A percentile compares a stretch with the other conserved stretches of the same genome.
Evolutionary conservation across 306 rosid genomes (phyloP).

Genomic region (Cajanus cajan): DNA sequence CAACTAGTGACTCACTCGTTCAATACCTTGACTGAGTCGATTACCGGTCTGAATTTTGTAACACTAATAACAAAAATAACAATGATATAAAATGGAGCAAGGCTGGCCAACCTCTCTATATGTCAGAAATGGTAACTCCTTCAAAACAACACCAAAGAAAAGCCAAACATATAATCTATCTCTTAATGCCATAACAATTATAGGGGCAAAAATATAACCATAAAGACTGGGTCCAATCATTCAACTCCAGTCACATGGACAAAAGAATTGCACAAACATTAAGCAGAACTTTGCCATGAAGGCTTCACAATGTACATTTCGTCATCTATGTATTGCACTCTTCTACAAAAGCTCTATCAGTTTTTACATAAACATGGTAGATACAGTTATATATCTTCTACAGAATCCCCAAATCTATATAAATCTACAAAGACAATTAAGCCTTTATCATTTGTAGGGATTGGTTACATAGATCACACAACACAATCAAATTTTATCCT

Average conservation of each 20-base stretch:
- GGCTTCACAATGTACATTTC: neutral
- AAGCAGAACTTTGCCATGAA: neutral
- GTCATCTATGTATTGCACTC: neutral
- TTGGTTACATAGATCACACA: neutral
- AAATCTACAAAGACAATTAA: neutral
- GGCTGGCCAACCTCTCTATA: neutral
- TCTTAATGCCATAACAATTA: neutral
- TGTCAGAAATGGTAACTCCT: neutral
- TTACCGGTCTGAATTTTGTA: no score
- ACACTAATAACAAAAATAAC: no score
- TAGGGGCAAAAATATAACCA: neutral
- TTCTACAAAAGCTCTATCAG: neutral
- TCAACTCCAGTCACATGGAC: neutral
- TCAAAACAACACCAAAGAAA: neutral
- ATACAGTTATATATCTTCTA: neutral
- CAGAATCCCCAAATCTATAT: neutral
- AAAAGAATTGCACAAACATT: constrained; percentile 8
- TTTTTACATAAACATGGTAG: neutral
- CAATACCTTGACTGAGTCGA: no score
- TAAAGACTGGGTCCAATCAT: neutral
- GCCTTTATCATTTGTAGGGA: neutral
- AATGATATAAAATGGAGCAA: neutral
- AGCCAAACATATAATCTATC: neutral
- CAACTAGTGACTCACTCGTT: no score
- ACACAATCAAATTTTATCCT: neutral